These are phyloP conservation scores for Sphaerulina musiva DNA, from an alignment of 2,329 filamentous ascomycete genomes.

Conservation along the genomic window DNA sequence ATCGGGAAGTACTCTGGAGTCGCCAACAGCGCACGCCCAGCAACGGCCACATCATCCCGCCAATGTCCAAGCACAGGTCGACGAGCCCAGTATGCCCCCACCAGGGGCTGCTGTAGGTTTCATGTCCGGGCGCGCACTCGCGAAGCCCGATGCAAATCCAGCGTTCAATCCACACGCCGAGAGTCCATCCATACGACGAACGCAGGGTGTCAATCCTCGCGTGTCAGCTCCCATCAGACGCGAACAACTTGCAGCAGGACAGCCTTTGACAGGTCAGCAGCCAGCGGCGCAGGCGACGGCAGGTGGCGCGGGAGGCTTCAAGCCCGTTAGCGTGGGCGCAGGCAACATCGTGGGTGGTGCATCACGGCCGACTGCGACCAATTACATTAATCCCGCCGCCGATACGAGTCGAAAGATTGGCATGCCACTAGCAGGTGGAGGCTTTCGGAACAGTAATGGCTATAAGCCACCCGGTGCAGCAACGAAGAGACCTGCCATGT, in stretches of 20 bases:
- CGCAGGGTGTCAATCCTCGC: conserved; percentile 75
- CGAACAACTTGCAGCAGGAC: conserved; percentile 5
- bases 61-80: background rate
- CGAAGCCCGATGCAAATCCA: conserved; percentile 31
- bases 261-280: conserved; percentile 4
- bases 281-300: conserved; percentile 5
- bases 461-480: conserved; percentile 40
- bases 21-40: conserved; percentile 27
- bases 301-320: conserved; percentile 6
- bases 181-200: conserved; percentile 76
- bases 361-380: conserved; percentile 29
- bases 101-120: conserved; percentile 39
- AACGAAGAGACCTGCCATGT: conserved; percentile 35
- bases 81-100: conserved; percentile 24
- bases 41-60: conserved; percentile 16
- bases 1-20: conserved; percentile 25
- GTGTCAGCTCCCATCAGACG: conserved; percentile 65
- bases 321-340: conserved; percentile 6
- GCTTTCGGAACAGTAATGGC: conserved; percentile 37
- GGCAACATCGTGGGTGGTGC: conserved; percentile 14
- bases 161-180: conserved; percentile 47
- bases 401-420: conserved; percentile 45
- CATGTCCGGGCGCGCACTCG: conserved; percentile 38
- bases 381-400: conserved; percentile 45
- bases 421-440: conserved; percentile 38